Percentiles rank a stretch among this genome's conserved stretches.
Conservation (phyloP, 768 basidiomycete genomes). For the Tremella fuciformis region DNA sequence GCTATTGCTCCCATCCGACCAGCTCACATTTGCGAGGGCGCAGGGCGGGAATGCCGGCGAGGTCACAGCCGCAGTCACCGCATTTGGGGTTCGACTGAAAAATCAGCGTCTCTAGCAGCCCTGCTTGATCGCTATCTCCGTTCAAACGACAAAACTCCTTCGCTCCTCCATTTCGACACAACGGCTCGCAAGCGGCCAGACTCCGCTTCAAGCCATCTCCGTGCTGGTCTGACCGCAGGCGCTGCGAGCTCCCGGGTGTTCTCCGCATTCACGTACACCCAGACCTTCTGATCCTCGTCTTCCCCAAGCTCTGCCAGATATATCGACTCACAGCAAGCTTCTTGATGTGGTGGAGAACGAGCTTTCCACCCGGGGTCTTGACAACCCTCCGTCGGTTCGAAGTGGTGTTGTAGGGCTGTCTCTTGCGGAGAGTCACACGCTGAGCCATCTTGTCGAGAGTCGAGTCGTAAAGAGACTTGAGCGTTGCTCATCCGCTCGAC, state of each 20-base stretch:
- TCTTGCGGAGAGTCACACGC: slow-evolving; percentile 99
- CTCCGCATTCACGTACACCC: too few species aligned
- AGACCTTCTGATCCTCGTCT: too few species aligned
- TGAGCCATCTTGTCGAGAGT: slow-evolving; percentile 73
- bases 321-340: slow-evolving; percentile 65
- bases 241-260: too few species aligned
- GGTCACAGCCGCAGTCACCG: slow-evolving; percentile 93
- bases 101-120: slow-evolving; percentile 11
- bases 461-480: too few species aligned
- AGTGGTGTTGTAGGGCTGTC: slow-evolving; percentile 91
- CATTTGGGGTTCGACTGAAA: slow-evolving; percentile 74
- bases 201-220: too few species aligned
- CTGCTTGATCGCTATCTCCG: background rate
- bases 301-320: too few species aligned
- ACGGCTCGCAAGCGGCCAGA: too few species aligned
- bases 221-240: slow-evolving; percentile 1
- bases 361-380: slow-evolving; percentile 97
- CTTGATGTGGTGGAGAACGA: slow-evolving; percentile 97
- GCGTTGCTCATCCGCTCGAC: too few species aligned
- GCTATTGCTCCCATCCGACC: background rate
- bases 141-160: too few species aligned
- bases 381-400: slow-evolving; percentile 92
- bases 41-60: slow-evolving; percentile 91
- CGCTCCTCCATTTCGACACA: too few species aligned
- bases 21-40: slow-evolving; percentile 75